Conservation (phyloP, 208 protist species). For the Wallacemonas sp. region DNA sequence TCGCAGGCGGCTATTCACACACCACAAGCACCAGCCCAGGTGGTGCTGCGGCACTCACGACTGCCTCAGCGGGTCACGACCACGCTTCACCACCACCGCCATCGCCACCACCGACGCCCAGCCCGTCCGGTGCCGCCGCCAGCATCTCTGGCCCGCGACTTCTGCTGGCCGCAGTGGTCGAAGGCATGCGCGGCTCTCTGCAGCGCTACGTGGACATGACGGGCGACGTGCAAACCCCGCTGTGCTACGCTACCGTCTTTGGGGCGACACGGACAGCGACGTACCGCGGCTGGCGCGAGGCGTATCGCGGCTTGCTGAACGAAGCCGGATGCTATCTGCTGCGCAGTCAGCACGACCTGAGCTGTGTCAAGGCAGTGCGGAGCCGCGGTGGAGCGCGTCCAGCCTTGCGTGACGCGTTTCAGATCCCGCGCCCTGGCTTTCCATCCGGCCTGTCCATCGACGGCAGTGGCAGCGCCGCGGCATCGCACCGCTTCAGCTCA, state of each 20-base stretch:
- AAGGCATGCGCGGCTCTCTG: constrained; percentile 40
- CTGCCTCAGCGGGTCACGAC: too few species aligned
- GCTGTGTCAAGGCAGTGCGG: constrained; percentile 36
- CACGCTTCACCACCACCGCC: too few species aligned
- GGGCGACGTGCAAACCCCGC: constrained; percentile 65
- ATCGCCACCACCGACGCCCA: too few species aligned
- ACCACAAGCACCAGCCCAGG: too few species aligned
- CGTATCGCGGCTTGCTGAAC: constrained; percentile 65
- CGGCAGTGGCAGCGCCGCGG: background rate
- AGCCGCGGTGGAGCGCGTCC: background rate
- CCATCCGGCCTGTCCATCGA: background rate
- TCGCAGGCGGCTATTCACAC: too few species aligned
- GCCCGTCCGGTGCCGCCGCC: background rate
- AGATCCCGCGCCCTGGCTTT: constrained; percentile 17
- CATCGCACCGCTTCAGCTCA: constrained; percentile 1
- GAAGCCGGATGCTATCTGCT: constrained; percentile 46
- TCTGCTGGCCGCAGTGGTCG: constrained; percentile 62
- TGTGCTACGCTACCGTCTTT: constrained; percentile 61
- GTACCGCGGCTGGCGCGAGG: constrained; percentile 60
- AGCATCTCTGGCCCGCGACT: constrained; percentile 28
- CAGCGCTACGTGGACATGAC: constrained; percentile 86
- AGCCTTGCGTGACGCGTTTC: background rate
- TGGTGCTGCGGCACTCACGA: too few species aligned
- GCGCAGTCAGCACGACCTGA: constrained; percentile 64
- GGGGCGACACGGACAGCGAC: constrained; percentile 26